Evolutionary conservation across 345 rosid genomes (phyloP), one percentile per base, ranked within the genome.

Genomic region (Brassica nigra): DNA sequence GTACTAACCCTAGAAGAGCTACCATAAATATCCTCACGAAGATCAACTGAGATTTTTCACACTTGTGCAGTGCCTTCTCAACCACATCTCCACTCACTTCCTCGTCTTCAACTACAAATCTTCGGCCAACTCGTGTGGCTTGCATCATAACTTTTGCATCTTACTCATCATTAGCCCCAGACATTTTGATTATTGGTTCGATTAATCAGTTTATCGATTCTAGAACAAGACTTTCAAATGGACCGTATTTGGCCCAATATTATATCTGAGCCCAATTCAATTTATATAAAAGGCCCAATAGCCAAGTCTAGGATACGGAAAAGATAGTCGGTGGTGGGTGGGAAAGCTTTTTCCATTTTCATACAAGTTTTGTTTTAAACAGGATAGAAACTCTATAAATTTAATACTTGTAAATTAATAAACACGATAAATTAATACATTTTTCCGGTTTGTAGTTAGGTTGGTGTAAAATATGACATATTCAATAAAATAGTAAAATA

Each of bases 41-140:
- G 86, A 76, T 89, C 97, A 28, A 83, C 80, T 1, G 99, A 93
- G 78, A 90, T 92, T 73, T 87, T 91, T 93, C 86, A 79, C 99
- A 95, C 76, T 89, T 91, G 77, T 90, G 96, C 82, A 93, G 75
- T 28, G 99, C 79, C 79, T 89, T 89, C 37, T 93, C 96, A 2
- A 95, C 97, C 70, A 93, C 97, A 76, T 91, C 97, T 28, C 85
- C 92, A 0, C 87, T 88, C 18, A 87, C 89, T 20, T 93, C 95
- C 4, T 92, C 94, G 4, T 90, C 97, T 9, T 88, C 96, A 66
- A 92, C 85, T 14, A 91, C 82, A 76, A 91, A 91, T 55, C 98
- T 88, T 76, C 98, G 86, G 70, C 87, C 82, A 27, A 18, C 83
- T 29, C 96, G 89, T 58, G 76, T 79, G 58, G 84, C 83, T 54